A percentile compares a stretch with the other conserved stretches of the same genome.
phyloP scores from a whole-genome alignment of 495 filamentous ascomycete species.

The Xylaria bambusicola region DNA sequence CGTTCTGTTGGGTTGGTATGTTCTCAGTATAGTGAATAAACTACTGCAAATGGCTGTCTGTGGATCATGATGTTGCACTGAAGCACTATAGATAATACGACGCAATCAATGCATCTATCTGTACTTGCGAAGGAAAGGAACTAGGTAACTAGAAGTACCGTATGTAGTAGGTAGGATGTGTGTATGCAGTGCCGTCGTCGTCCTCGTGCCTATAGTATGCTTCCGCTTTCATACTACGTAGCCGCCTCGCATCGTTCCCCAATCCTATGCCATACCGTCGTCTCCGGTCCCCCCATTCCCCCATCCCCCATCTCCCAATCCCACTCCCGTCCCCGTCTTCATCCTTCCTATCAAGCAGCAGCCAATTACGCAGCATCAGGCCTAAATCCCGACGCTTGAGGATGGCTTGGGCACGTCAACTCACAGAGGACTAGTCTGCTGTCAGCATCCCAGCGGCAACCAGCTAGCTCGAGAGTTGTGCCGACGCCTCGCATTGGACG shows the following conservation, averaged over 20 bases:
- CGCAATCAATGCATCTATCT: too few relatives aligned
- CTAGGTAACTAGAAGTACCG: too few relatives aligned
- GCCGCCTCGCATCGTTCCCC: background rate
- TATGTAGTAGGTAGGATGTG: too few relatives aligned
- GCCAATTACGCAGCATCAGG: conserved; percentile 7
- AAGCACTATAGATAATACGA: too few relatives aligned
- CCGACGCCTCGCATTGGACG: conserved; percentile 14
- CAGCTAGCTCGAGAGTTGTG: background rate
- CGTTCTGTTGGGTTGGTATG: too few relatives aligned
- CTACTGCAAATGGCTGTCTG: too few relatives aligned
- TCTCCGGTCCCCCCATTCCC: background rate
- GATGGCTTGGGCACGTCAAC: background rate
- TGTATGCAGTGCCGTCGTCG: too few relatives aligned
- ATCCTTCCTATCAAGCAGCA: too few relatives aligned
- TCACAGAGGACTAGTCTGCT: background rate
- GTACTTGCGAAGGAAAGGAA: too few relatives aligned
- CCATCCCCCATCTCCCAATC: background rate
- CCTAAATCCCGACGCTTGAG: background rate
- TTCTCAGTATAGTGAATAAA: too few relatives aligned
- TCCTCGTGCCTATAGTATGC: background rate
- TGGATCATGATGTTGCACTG: too few relatives aligned
- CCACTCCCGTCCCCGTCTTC: conserved; percentile 1
- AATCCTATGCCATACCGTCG: background rate
- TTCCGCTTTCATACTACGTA: too few relatives aligned
- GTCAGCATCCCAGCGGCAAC: conserved; percentile 2